Evolutionary conservation across 148 eudicot species (phyloP).

Genomic region (Vaccinium vitisidaea): DNA sequence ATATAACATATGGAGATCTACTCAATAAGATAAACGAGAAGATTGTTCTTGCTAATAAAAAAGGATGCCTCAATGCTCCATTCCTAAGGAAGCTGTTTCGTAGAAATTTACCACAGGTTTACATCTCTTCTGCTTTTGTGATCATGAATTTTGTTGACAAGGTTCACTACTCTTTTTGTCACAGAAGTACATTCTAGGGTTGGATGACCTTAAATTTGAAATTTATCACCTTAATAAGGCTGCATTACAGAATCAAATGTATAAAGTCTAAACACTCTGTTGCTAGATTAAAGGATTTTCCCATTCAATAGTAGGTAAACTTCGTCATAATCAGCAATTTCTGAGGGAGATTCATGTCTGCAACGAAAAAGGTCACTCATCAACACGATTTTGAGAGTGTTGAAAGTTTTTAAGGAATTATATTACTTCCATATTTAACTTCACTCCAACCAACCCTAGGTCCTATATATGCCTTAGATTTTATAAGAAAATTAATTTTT

Average conservation of each 20-base stretch:
- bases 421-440: background rate
- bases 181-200: background rate
- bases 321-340: background rate
- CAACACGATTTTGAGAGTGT: background rate
- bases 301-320: background rate
- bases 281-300: background rate
- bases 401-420: background rate
- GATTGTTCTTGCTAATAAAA: conserved; percentile 18
- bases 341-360: background rate
- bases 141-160: background rate
- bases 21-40: conserved; percentile 32
- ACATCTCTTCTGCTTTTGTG: too few relatives aligned
- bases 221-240: background rate
- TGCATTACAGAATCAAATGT: background rate
- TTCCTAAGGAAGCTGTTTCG: too few relatives aligned
- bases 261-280: background rate
- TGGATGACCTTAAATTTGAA: background rate
- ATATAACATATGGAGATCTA: conserved; percentile 36
- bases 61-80: conserved; percentile 31
- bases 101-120: conserved; percentile 28
- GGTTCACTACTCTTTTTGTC: background rate
- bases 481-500: too few relatives aligned
- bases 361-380: background rate
- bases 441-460: background rate
- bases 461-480: too few relatives aligned